phyloP scores from a whole-genome alignment of 768 basidiomycete genomes.

The Amanita phalloides region DNA sequence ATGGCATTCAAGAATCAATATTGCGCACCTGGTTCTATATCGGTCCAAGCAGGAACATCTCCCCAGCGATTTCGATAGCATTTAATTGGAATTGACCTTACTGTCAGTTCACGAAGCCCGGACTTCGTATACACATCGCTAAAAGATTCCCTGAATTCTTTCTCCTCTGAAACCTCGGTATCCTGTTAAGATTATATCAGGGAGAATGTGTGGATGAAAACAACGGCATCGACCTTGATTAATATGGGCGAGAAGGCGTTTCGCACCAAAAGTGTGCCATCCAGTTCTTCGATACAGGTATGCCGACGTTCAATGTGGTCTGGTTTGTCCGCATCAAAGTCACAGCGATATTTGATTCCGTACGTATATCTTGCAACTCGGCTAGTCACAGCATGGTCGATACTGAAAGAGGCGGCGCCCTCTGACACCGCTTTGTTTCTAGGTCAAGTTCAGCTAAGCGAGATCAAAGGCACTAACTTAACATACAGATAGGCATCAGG shows the following conservation, averaged over 20 bases:
- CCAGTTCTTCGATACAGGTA: not conserved
- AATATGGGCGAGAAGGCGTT: conserved; percentile 9
- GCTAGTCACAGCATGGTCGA: conserved; percentile 15
- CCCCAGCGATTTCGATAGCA: conserved; percentile 12
- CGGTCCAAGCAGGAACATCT: conserved; percentile 12
- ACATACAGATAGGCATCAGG: conserved; percentile 38
- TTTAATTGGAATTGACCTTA: conserved; percentile 5
- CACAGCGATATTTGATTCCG: conserved; percentile 4
- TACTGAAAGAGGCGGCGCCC: conserved; percentile 13
- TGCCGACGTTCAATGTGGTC: conserved; percentile 6
- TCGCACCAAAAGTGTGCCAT: conserved; percentile 3
- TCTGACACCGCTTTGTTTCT: conserved; percentile 17
- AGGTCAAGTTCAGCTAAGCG: not conserved
- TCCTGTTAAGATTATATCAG: conserved; percentile 7
- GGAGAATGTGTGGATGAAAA: not conserved
- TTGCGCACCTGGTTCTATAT: conserved; percentile 12
- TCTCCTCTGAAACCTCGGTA: conserved; percentile 14
- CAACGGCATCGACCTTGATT: not conserved
- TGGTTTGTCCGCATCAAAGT: conserved; percentile 6
- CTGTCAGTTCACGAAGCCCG: conserved; percentile 6
- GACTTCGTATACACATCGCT: conserved; percentile 1
- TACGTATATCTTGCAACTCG: conserved; percentile 11
- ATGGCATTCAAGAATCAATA: not conserved
- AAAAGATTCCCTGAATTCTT: conserved; percentile 12
- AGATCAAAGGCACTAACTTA: not conserved